A percentile compares a stretch with the other conserved stretches of the same genome.
These are phyloP conservation scores for Lecanicillium sp. DNA, from an alignment of 2,329 filamentous ascomycete species.

Conservation along the genomic window DNA sequence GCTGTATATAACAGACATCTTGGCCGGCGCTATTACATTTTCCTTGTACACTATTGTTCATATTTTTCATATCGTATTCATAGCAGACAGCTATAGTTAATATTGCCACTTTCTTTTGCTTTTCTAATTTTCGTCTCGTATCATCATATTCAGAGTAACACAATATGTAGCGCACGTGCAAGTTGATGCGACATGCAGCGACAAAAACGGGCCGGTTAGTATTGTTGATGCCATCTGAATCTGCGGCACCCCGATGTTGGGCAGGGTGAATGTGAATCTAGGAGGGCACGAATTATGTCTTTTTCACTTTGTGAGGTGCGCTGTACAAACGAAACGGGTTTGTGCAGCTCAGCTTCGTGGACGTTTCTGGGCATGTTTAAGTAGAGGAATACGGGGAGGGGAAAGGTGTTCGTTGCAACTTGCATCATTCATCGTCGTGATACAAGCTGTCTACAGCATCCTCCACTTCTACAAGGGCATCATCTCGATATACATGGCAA, in stretches of 20 bases:
- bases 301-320: too few species aligned
- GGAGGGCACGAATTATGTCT: too few species aligned
- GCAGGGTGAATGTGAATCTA: too few species aligned
- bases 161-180: not conserved
- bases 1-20: not conserved
- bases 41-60: not conserved
- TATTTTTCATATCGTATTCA: not conserved
- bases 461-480: not conserved
- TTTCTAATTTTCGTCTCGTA: not conserved
- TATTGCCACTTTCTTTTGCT: not conserved
- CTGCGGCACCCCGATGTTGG: too few species aligned
- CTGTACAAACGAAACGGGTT: too few species aligned
- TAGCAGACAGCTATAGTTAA: slow-evolving; percentile 4
- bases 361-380: not conserved
- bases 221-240: too few species aligned
- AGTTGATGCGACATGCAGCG: not conserved
- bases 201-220: slow-evolving; percentile 2
- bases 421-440: too few species aligned
- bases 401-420: too few species aligned
- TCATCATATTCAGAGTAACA: too few species aligned
- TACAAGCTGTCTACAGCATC: not conserved
- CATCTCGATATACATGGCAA: not conserved
- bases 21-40: not conserved
- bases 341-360: not conserved
- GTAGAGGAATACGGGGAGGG: too few species aligned